Conservation (phyloP, 2,329 filamentous ascomycete genomes). For the Coniochaeta hoffmannii region DNA sequence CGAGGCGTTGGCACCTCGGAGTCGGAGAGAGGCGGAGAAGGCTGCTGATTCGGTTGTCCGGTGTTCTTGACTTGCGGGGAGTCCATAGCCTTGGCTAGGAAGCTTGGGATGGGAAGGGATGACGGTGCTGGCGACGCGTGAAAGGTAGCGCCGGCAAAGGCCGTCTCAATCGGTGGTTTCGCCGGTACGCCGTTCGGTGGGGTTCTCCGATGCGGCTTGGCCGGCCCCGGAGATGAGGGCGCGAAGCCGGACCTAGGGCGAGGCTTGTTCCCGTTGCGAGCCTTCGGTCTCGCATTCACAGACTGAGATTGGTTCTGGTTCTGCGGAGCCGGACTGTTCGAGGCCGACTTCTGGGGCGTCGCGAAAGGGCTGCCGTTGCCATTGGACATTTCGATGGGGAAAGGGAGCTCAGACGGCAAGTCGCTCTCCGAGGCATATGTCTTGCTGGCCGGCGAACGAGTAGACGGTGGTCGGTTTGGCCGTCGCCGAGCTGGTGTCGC, state of each 20-base stretch:
- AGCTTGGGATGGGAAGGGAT: conserved; percentile 82
- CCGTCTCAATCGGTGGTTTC: conserved; percentile 41
- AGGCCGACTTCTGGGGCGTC: conserved; percentile 38
- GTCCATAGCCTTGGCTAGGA: conserved; percentile 67
- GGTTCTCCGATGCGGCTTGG: conserved; percentile 34
- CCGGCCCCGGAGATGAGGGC: conserved; percentile 31
- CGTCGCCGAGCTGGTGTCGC: conserved; percentile 33
- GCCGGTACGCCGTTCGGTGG: conserved; percentile 34
- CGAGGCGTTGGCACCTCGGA: conserved; percentile 39
- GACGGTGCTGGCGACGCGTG: conserved; percentile 91
- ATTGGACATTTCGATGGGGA: conserved; percentile 23
- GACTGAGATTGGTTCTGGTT: conserved; percentile 13
- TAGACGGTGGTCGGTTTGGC: conserved; percentile 29
- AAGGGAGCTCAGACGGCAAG: conserved; percentile 25
- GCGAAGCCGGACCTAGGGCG: conserved; percentile 21
- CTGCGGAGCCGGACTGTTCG: conserved; percentile 26
- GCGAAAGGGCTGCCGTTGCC: conserved; percentile 17
- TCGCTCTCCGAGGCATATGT: conserved; percentile 56
- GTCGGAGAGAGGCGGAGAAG: conserved; percentile 46
- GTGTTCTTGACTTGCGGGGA: conserved; percentile 41
- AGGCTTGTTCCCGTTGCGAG: conserved; percentile 22
- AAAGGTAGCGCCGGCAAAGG: conserved; percentile 90
- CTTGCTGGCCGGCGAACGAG: conserved; percentile 35
- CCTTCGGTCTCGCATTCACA: conserved; percentile 23
- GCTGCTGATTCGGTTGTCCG: conserved; percentile 34